These are phyloP conservation scores for Jacaranda mimosifolia DNA, from an alignment of 257 asterid species.

Conservation along the genomic window DNA sequence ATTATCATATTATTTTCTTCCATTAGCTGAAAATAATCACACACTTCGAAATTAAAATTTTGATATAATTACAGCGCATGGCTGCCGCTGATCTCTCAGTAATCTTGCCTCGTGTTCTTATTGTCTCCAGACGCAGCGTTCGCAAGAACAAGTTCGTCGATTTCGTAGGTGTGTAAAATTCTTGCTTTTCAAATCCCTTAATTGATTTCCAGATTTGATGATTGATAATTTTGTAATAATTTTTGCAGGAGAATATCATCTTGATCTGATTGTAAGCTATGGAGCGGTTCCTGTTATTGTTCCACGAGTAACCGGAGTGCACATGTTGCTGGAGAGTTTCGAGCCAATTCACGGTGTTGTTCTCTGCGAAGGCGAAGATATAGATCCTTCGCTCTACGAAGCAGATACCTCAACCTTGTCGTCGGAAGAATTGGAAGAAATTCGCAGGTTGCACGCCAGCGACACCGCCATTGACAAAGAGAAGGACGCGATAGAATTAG, in stretches of 20 bases:
- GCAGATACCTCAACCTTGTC: conserved; percentile 57
- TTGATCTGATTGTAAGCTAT: conserved; percentile 78
- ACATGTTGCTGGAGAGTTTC: conserved; percentile 73
- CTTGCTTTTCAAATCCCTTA: background rate
- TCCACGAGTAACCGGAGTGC: conserved; percentile 83
- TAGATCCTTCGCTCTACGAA: conserved; percentile 79
- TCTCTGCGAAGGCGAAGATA: conserved; percentile 92
- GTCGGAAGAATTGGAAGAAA: conserved; percentile 70
- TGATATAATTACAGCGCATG: conserved; percentile 28
- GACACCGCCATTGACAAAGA: conserved; percentile 81
- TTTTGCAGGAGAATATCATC: conserved; percentile 76
- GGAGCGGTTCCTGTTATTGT: conserved; percentile 88
- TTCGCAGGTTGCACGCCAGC: conserved; percentile 61
- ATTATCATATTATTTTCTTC: background rate
- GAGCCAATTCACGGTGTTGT: conserved; percentile 94
- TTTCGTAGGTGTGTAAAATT: conserved; percentile 62
- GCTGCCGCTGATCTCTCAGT: conserved; percentile 59
- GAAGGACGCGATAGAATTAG: conserved; percentile 81
- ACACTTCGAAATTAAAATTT: too few relatives aligned
- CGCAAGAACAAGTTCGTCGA: conserved; percentile 83
- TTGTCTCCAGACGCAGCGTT: conserved; percentile 72
- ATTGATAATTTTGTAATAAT: background rate
- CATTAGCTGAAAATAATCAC: background rate
- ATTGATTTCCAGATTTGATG: background rate
- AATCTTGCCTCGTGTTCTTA: conserved; percentile 74